These are phyloP conservation scores for Magnaporthiopsis rhizophila DNA, from an alignment of 2,329 filamentous ascomycete genomes.

Conservation along the genomic window DNA sequence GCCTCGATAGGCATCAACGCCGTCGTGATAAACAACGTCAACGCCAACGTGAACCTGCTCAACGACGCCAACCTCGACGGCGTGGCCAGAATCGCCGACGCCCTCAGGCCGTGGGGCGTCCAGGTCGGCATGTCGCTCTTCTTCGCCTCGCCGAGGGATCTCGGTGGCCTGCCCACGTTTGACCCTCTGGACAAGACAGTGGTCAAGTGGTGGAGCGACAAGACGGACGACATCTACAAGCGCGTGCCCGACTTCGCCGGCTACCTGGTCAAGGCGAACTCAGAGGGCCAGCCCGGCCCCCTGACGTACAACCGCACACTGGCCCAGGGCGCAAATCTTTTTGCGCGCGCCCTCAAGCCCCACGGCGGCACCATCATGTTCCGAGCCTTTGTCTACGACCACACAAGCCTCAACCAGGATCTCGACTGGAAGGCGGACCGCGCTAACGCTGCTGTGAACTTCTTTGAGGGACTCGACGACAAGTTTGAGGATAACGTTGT, in stretches of 20 bases:
- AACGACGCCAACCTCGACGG: conserved; percentile 51
- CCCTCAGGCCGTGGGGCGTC: conserved; percentile 59
- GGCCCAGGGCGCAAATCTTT: conserved; percentile 60
- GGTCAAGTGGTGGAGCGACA: conserved; percentile 53
- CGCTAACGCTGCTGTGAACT: conserved; percentile 62
- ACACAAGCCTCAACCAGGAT: conserved; percentile 24
- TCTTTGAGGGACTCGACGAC: conserved; percentile 55
- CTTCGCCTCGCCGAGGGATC: conserved; percentile 54
- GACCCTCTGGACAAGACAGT: conserved; percentile 56
- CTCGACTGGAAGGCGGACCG: conserved; percentile 51
- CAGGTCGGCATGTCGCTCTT: conserved; percentile 58
- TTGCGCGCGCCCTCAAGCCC: conserved; percentile 49
- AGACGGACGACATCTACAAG: conserved; percentile 51
- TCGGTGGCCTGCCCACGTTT: conserved; percentile 51
- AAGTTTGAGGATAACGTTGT: conserved; percentile 64
- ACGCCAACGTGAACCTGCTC: conserved; percentile 54
- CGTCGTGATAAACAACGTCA: conserved; percentile 64
- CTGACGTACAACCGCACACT: conserved; percentile 63
- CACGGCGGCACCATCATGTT: conserved; percentile 57
- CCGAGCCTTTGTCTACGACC: conserved; percentile 64
- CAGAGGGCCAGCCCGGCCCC: conserved; percentile 64
- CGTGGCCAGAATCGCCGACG: conserved; percentile 53
- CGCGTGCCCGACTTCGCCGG: conserved; percentile 60
- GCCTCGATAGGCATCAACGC: conserved; percentile 61
- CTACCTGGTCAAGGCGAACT: conserved; percentile 64